Evolutionary conservation across 2,329 filamentous ascomycete species (phyloP).

Genomic region (Phyllosticta paracitricarpa): DNA sequence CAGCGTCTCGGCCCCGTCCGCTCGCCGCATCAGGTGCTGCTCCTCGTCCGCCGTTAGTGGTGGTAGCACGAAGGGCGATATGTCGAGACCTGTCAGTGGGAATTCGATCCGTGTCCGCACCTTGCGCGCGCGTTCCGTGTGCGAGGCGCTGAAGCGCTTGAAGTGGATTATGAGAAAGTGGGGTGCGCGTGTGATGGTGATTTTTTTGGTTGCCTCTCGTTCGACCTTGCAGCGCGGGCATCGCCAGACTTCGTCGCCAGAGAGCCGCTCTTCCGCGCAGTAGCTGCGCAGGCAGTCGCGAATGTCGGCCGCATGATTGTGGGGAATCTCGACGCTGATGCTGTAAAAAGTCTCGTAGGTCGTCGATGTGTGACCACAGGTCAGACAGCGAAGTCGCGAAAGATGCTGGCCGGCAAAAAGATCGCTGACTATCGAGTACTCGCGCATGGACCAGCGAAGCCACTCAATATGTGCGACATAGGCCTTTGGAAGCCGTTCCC

Average conservation of each 20-base stretch:
- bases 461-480: slow-evolving; percentile 66
- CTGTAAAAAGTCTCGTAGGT: slow-evolving; percentile 63
- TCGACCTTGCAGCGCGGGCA: slow-evolving; percentile 66
- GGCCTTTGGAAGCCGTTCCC: slow-evolving; percentile 51
- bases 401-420: slow-evolving; percentile 68
- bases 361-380: slow-evolving; percentile 53
- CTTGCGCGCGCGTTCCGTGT: slow-evolving; percentile 52
- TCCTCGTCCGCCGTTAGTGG: slow-evolving; percentile 29
- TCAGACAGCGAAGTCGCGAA: slow-evolving; percentile 50
- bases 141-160: slow-evolving; percentile 55
- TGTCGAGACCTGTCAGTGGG: slow-evolving; percentile 59
- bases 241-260: slow-evolving; percentile 57
- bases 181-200: slow-evolving; percentile 68
- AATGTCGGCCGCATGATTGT: slow-evolving; percentile 49
- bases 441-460: slow-evolving; percentile 57
- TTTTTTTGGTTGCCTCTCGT: slow-evolving; percentile 57
- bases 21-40: slow-evolving; percentile 25
- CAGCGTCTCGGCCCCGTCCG: slow-evolving; percentile 16
- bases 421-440: slow-evolving; percentile 66
- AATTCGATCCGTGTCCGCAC: slow-evolving; percentile 64
- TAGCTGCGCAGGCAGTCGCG: slow-evolving; percentile 62
- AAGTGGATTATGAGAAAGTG: slow-evolving; percentile 70
- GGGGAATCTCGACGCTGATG: slow-evolving; percentile 60
- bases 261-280: slow-evolving; percentile 56
- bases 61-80: slow-evolving; percentile 50